Conservation (phyloP, 768 basidiomycete genomes). For the Suillus weaverae region DNA sequence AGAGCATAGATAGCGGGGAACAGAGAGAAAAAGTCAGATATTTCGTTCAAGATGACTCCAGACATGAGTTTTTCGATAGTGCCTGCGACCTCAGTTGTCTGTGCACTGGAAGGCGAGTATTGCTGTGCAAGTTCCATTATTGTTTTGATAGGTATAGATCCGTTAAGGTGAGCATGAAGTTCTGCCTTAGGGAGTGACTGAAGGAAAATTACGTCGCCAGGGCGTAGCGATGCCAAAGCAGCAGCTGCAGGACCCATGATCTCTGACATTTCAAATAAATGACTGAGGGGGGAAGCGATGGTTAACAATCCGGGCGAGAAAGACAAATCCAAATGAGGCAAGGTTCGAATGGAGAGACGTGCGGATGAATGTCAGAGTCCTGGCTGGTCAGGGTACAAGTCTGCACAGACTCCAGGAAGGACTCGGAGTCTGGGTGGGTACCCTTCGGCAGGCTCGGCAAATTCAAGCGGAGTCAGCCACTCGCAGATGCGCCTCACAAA, state of each 20-base stretch:
- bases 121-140: slow-evolving; percentile 63
- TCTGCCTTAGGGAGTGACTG: slow-evolving; percentile 75
- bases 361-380: no score
- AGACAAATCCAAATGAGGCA: no score
- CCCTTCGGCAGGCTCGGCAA: no score
- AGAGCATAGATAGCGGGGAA: slow-evolving; percentile 81
- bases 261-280: slow-evolving; percentile 2
- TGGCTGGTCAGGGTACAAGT: no score
- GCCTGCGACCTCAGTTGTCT: slow-evolving; percentile 20
- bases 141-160: slow-evolving; percentile 69
- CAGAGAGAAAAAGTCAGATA: slow-evolving; percentile 72
- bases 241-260: slow-evolving; percentile 36
- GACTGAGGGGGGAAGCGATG: no score
- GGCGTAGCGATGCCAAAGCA: slow-evolving; percentile 55
- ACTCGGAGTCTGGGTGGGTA: no score
- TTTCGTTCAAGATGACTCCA: slow-evolving; percentile 45
- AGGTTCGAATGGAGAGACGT: no score
- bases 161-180: slow-evolving; percentile 84
- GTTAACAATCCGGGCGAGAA: no score
- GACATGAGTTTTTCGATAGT: slow-evolving; percentile 44
- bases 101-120: slow-evolving; percentile 18
- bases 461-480: no score
- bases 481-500: no score
- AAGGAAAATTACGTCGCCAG: slow-evolving; percentile 58
- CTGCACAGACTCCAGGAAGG: no score